Conservation (phyloP, 1,139 yeast genomes). For the Yamadazyma blattariae region DNA sequence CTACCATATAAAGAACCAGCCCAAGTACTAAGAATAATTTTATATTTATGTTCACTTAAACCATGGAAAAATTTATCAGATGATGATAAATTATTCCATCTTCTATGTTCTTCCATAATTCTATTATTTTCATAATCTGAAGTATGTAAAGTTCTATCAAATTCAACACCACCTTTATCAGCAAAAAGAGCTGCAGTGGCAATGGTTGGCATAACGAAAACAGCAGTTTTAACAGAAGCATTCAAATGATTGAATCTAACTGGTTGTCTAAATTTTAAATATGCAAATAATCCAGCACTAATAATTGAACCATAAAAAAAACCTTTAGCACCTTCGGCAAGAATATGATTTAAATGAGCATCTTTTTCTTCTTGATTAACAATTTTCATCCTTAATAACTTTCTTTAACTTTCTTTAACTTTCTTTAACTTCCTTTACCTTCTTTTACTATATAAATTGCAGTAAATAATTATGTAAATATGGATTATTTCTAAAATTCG, state of each 20-base stretch:
- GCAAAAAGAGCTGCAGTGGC: constrained; percentile 41
- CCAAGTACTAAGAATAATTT: constrained; percentile 78
- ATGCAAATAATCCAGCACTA: constrained; percentile 33
- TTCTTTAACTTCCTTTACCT: no score
- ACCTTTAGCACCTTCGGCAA: constrained; percentile 41
- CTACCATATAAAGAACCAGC: constrained; percentile 84
- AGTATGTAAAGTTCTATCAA: constrained; percentile 39
- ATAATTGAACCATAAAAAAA: constrained; percentile 34
- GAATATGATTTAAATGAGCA: constrained; percentile 38
- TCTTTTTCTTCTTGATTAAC: constrained; percentile 38
- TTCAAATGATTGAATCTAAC: constrained; percentile 33
- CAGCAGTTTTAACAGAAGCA: constrained; percentile 38
- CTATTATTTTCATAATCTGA: constrained; percentile 28
- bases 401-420: no score
- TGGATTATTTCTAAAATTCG: no score
- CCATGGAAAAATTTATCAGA: constrained; percentile 45
- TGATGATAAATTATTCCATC: constrained; percentile 49
- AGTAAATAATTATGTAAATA: no score
- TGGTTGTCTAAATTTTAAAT: constrained; percentile 34
- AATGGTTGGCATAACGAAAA: constrained; percentile 42
- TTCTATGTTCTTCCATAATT: constrained; percentile 45
- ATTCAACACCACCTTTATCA: constrained; percentile 49
- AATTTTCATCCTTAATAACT: constrained; percentile 30
- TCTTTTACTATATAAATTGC: no score
- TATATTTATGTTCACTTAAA: constrained; percentile 63